Base-by-base conservation (phyloP, 768 basidiomycete genomes). In the Phallus indusiatus region DNA sequence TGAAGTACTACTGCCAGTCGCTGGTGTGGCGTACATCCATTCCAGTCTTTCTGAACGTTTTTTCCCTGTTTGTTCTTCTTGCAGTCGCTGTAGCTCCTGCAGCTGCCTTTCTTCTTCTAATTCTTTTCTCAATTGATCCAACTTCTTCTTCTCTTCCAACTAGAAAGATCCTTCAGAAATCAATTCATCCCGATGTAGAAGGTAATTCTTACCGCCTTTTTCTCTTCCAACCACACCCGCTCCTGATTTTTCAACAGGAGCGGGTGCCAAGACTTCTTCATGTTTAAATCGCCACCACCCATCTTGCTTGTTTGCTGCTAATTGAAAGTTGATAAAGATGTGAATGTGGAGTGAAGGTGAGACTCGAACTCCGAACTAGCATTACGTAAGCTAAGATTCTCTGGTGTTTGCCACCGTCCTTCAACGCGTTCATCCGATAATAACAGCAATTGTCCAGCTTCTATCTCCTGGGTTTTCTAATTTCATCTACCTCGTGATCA, bases 211-310 rank as follows among this genome's bases (percentile, higher is more conserved):
- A 91, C 92, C 56, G 94, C 93, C 69, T 90, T 88, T 82, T 95
- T 94, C 74, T 99, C 96, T 73, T 95, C 90, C 58, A 97, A 81
- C 95, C 96, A 98, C 67, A 98, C 96, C 82, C 90, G 84, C 84
- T 95, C 92, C 86, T 97, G 95, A 75, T 95, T 95, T 71, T 92
- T 93, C 73, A 96, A 73, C 74, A 95, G 89, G 80, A 94, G 85
- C 81, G 94, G 94, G 72, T 97, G 94, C 94, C 94, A 97, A 64
- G 91, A 94, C 81, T 96, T 95, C 75, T 90, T 96, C 94, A 98
- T 98, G 69, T 98, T 98, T 70, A 97, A 79, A 73, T 97, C 94
- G 62, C 90, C 94, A 60, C 94, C 94, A 83, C 94, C 94, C 94
- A 97, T 97, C 67, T 87, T 96, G 79, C 66, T 65, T 68, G 57